These are phyloP conservation scores for Cylindricascospora bacillispora DNA, from an alignment of 1,139 yeast genomes.

Conservation along the genomic window DNA sequence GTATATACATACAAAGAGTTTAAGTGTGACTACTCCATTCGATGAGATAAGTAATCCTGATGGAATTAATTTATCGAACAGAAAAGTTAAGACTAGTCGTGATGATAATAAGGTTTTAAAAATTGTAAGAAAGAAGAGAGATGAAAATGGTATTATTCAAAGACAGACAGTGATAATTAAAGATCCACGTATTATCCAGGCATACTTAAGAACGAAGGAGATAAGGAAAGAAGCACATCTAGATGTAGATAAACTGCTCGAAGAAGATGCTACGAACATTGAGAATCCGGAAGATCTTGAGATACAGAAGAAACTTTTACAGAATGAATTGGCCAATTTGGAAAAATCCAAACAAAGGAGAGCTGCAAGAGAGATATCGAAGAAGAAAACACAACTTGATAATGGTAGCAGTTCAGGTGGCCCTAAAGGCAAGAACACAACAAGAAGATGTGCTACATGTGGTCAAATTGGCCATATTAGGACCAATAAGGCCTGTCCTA, in stretches of 20 bases:
- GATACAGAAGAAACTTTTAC: conserved; percentile 62
- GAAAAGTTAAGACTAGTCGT: conserved; percentile 15
- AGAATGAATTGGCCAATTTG: conserved; percentile 73
- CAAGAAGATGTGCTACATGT: conserved; percentile 85
- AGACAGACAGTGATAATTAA: conserved; percentile 65
- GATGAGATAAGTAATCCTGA: conserved; percentile 30
- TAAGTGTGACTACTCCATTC: conserved; percentile 36
- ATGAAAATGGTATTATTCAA: conserved; percentile 77
- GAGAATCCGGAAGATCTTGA: conserved; percentile 82
- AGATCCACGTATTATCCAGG: conserved; percentile 79
- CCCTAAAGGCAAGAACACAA: conserved; percentile 41
- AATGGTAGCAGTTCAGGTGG: conserved; percentile 7
- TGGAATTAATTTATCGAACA: conserved; percentile 26
- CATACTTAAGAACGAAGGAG: conserved; percentile 71
- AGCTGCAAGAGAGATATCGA: conserved; percentile 49
- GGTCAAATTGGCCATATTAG: conserved; percentile 93
- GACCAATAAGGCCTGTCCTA: conserved; percentile 81
- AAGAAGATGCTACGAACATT: conserved; percentile 52
- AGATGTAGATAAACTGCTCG: conserved; percentile 24
- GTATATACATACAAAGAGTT: conserved; percentile 68
- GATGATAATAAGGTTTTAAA: conserved; percentile 40
- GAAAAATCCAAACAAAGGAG: conserved; percentile 63
- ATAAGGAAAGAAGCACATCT: conserved; percentile 43
- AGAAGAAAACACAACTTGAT: conserved; percentile 21
- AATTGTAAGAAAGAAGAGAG: conserved; percentile 71